These are phyloP conservation scores for Boletus huronensis DNA, from an alignment of 768 basidiomycete genomes.

Conservation along the genomic window DNA sequence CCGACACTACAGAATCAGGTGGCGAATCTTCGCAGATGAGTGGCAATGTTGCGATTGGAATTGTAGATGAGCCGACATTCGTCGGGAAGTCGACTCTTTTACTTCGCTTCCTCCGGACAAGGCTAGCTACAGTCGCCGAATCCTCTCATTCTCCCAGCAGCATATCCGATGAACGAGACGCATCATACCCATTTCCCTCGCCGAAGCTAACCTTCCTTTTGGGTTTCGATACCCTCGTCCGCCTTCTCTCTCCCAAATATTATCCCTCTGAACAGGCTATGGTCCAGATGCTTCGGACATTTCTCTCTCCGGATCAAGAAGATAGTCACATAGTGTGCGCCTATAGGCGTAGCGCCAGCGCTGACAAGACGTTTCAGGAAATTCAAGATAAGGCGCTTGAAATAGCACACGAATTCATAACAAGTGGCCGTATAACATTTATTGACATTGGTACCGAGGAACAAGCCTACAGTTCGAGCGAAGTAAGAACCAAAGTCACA, in stretches of 20 bases:
- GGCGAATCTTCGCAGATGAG: slow-evolving; percentile 1
- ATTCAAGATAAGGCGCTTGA: slow-evolving; percentile 29
- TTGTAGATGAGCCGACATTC: slow-evolving; percentile 87
- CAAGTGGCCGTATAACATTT: slow-evolving; percentile 49
- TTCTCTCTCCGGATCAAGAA: slow-evolving; percentile 57
- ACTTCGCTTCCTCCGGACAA: slow-evolving; percentile 43
- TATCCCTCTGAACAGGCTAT: slow-evolving; percentile 57
- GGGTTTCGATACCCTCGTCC: slow-evolving; percentile 82
- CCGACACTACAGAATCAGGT: not conserved
- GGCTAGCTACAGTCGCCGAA: slow-evolving; percentile 11
- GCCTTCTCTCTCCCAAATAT: slow-evolving; percentile 73
- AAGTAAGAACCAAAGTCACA: slow-evolving; percentile 43
- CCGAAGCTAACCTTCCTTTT: slow-evolving; percentile 66
- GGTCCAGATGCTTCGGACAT: slow-evolving; percentile 49
- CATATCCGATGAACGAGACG: slow-evolving; percentile 11
- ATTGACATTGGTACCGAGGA: slow-evolving; percentile 58
- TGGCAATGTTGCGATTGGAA: slow-evolving; percentile 67
- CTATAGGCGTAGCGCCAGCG: slow-evolving; percentile 37
- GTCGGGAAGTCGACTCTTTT: slow-evolving; percentile 72
- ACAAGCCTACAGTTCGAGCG: slow-evolving; percentile 65
- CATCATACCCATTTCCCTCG: slow-evolving; percentile 4
- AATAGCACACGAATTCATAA: slow-evolving; percentile 48
- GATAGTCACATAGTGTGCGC: slow-evolving; percentile 67
- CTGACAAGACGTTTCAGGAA: slow-evolving; percentile 23
- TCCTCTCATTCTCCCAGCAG: not conserved